Evolutionary conservation across 257 asterid genomes (phyloP), one percentile per base, ranked within the genome.

Genomic region (Lithospermum erythrorhizon): DNA sequence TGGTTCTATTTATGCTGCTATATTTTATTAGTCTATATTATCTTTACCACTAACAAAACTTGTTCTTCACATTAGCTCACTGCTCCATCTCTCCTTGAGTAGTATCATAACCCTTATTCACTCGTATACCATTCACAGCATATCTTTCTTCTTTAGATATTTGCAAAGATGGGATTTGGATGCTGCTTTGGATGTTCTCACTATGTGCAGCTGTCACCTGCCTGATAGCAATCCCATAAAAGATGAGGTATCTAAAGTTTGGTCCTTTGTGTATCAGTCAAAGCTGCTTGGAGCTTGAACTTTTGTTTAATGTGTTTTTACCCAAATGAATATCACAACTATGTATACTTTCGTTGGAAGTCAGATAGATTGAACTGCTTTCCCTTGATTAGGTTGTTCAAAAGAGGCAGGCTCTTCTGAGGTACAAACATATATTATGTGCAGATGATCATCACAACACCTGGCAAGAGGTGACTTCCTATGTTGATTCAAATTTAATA

Each of bases 161-260:
- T 70, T 91, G 81, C 87, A 67, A 51, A 75, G 66, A 52, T 91
- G 98, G 98, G 95, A 86, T 68, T 90, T 91, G 72, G 90, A 86
- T 76, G 90, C 93, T 73, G 95, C 96, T 78, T 72, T 88, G 77
- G 94, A 91, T 79, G 95, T 91, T 75, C 95, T 91, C 61, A 80
- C 90, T 23, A 82, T 91, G 98, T 88, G 98, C 75, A 86, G 77
- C 78, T 86, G 98, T 76, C 98, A 91, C 72, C 73, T 91, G 78
- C 75, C 75, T 53, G 85, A 73, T 56, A 78, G 61, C 61, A 87
- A 81, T 68, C 86, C 87, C 65, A 76, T 86, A 63, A 91, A 88
- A 73, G 63, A 64, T 61, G 89, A 86, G 94, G 98, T 90, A 74
- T 51, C 61, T 68, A 60, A 65, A 61, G 58, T 72, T 65, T 21